Evolutionary conservation across 176 grass and related monocot genomes (phyloP).

Genomic region (Pontederia paniculata): DNA sequence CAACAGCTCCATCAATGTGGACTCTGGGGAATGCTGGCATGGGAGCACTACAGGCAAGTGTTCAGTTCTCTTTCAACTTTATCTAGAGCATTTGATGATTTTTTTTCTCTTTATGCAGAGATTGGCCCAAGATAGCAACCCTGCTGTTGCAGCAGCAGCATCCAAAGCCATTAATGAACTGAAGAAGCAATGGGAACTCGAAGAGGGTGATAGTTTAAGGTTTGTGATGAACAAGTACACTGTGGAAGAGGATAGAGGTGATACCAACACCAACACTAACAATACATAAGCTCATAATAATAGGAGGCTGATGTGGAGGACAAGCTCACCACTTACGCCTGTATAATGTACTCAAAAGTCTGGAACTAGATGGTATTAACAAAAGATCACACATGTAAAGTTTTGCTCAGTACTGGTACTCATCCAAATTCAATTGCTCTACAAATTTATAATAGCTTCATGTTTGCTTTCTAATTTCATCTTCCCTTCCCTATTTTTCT

Average conservation of each 20-base stretch:
- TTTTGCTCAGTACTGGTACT: no score
- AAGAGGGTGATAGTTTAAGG: conserved; percentile 85
- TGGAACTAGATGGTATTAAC: no score
- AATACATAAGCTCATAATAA: no score
- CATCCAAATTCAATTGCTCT: no score
- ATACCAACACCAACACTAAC: not conserved
- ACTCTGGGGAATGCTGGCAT: conserved; percentile 92
- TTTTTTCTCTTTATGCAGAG: conserved; percentile 36
- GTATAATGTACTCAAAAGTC: no score
- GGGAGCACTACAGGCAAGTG: conserved; percentile 74
- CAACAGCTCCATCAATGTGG: conserved; percentile 95
- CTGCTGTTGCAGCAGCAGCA: conserved; percentile 57
- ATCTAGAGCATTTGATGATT: not conserved
- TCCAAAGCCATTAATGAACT: conserved; percentile 76
- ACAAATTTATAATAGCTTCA: no score
- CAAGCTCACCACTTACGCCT: no score
- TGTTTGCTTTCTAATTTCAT: no score
- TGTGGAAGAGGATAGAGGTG: conserved; percentile 14
- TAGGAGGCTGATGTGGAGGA: no score
- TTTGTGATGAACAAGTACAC: conserved; percentile 61
- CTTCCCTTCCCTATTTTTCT: no score
- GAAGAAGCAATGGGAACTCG: conserved; percentile 82
- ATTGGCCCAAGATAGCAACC: conserved; percentile 79
- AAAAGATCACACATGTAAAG: no score
- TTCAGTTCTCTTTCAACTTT: not conserved